These are phyloP conservation scores for Choiromyces venosus DNA, from an alignment of 495 filamentous ascomycete genomes.

Conservation along the genomic window DNA sequence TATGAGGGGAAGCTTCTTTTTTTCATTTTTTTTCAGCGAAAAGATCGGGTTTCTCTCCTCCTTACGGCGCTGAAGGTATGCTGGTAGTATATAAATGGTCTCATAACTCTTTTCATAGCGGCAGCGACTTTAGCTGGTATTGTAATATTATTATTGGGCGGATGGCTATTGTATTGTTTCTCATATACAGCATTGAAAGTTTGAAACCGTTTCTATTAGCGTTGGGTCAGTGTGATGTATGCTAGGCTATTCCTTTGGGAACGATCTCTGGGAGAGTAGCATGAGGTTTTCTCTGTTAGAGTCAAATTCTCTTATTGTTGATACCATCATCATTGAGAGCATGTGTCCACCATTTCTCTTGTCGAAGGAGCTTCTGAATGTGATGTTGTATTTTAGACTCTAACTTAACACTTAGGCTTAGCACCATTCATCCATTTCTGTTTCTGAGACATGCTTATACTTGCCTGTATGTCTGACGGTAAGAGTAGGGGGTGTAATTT, in stretches of 20 bases:
- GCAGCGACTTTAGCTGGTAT: neutral
- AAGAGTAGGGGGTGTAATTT: neutral
- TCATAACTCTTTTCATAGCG: neutral
- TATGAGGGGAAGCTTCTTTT: neutral
- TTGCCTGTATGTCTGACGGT: neutral
- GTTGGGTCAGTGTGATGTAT: neutral
- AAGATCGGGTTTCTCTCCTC: neutral
- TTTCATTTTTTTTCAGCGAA: neutral
- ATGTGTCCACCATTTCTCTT: neutral
- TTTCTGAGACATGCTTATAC: neutral
- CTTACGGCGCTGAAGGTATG: neutral
- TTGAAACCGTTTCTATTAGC: neutral
- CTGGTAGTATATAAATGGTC: neutral
- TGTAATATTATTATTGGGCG: neutral
- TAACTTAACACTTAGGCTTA: neutral
- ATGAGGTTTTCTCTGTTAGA: neutral
- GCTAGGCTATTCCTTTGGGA: neutral
- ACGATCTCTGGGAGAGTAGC: neutral
- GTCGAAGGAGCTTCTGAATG: neutral
- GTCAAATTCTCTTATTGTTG: neutral
- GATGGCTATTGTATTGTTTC: neutral
- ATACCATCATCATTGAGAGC: neutral
- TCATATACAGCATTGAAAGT: neutral
- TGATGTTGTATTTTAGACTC: neutral
- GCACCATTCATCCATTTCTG: no score